A percentile compares a stretch with the other conserved stretches of the same genome.
Evolutionary conservation across 495 filamentous ascomycete species (phyloP).

Genomic region (Aspergillus nanangensis): DNA sequence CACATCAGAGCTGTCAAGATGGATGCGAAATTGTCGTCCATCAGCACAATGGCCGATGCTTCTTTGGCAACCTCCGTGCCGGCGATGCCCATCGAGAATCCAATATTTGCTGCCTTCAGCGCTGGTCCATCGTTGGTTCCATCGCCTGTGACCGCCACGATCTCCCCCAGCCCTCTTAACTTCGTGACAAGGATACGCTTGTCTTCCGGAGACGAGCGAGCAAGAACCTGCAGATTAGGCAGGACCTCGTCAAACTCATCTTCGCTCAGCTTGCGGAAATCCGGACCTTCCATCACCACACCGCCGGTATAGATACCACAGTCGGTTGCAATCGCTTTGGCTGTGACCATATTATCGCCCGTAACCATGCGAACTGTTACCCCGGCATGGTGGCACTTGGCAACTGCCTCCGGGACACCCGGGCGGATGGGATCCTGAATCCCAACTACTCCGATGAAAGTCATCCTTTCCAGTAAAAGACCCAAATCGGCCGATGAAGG

Average conservation of each 20-base stretch:
- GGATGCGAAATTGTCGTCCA: conserved; percentile 79
- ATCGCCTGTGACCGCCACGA: conserved; percentile 91
- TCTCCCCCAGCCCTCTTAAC: conserved; percentile 67
- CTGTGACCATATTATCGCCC: conserved; percentile 72
- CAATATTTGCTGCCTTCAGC: conserved; percentile 76
- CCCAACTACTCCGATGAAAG: conserved; percentile 64
- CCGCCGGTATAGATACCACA: conserved; percentile 44
- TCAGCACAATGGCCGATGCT: conserved; percentile 75
- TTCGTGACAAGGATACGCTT: conserved; percentile 68
- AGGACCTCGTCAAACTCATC: conserved; percentile 53
- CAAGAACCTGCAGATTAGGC: conserved; percentile 60
- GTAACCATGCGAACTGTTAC: conserved; percentile 81
- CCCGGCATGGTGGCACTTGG: conserved; percentile 62
- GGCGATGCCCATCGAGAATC: conserved; percentile 63
- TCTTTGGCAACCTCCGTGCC: conserved; percentile 75
- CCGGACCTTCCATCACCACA: conserved; percentile 57
- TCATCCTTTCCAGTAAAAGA: conserved; percentile 52
- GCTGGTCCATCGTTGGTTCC: conserved; percentile 91
- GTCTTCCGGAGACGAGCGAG: conserved; percentile 61
- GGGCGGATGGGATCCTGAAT: conserved; percentile 72
- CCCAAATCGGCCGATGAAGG: conserved; percentile 15
- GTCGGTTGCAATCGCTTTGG: conserved; percentile 64
- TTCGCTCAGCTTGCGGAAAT: conserved; percentile 59
- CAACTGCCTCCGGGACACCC: conserved; percentile 62
- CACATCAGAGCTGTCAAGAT: conserved; percentile 79